Evolutionary conservation across 345 rosid genomes (phyloP).

Genomic region (Dovyalis caffra): DNA sequence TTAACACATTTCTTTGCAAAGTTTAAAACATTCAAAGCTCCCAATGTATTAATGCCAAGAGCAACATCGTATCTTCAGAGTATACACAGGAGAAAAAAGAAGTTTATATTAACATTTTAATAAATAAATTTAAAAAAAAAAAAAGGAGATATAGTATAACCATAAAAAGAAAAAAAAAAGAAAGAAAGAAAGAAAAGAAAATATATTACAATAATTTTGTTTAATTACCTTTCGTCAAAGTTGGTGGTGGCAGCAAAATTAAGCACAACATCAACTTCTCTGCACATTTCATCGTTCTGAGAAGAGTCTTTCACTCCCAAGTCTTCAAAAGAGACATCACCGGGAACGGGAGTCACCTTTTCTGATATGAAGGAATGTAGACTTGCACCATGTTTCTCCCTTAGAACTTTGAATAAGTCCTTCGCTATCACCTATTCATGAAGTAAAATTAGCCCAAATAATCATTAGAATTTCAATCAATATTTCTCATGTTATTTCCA

Average conservation of each 20-base stretch:
- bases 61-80: conserved; percentile 22
- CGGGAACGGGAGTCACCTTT: conserved; percentile 24
- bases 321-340: conserved; percentile 29
- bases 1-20: conserved; percentile 56
- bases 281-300: conserved; percentile 20
- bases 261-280: conserved; percentile 24
- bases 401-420: conserved; percentile 34
- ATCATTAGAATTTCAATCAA: no score
- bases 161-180: no score
- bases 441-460: background rate
- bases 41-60: conserved; percentile 51
- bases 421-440: conserved; percentile 22
- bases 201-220: background rate
- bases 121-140: no score
- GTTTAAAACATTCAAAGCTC: conserved; percentile 47
- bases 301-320: conserved; percentile 26
- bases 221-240: conserved; percentile 36
- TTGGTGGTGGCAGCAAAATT: conserved; percentile 40
- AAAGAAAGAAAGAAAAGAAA: no score
- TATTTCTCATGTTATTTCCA: no score
- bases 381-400: conserved; percentile 25
- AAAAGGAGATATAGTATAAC: no score
- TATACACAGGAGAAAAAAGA: no score
- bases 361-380: conserved; percentile 22
- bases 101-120: no score